These are phyloP conservation scores for Galerina marginata DNA, from an alignment of 768 basidiomycete genomes.

Conservation along the genomic window DNA sequence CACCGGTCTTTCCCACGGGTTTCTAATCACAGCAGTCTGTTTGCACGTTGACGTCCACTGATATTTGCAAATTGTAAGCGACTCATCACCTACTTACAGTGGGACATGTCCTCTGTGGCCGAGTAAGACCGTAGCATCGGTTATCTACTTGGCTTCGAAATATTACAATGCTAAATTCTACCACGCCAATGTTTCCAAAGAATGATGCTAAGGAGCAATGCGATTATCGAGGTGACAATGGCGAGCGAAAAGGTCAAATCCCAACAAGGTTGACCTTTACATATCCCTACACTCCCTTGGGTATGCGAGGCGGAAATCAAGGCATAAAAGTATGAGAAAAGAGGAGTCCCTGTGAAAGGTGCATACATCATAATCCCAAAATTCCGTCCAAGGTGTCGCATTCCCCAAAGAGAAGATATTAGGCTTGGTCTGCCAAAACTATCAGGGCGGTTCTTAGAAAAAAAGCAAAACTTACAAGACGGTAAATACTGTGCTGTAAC, in stretches of 20 bases:
- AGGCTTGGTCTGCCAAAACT: conserved; percentile 63
- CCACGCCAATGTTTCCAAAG: conserved; percentile 73
- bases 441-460: neutral
- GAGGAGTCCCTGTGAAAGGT: conserved; percentile 74
- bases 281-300: conserved; percentile 43
- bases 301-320: conserved; percentile 62
- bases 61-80: no score
- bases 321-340: conserved; percentile 83
- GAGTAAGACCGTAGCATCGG: no score
- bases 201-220: conserved; percentile 48
- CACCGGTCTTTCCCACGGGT: no score
- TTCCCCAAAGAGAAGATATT: conserved; percentile 74
- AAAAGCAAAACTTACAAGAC: conserved; percentile 56
- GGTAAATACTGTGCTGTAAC: conserved; percentile 76
- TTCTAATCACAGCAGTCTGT: no score
- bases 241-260: conserved; percentile 64
- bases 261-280: conserved; percentile 70
- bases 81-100: no score
- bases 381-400: conserved; percentile 73
- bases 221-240: conserved; percentile 44
- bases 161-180: conserved; percentile 34
- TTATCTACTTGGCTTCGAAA: no score
- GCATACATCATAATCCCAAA: conserved; percentile 78
- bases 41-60: no score
- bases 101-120: no score